Base-by-base conservation (phyloP, 2,329 filamentous ascomycete species). In the Monilinia laxa region DNA sequence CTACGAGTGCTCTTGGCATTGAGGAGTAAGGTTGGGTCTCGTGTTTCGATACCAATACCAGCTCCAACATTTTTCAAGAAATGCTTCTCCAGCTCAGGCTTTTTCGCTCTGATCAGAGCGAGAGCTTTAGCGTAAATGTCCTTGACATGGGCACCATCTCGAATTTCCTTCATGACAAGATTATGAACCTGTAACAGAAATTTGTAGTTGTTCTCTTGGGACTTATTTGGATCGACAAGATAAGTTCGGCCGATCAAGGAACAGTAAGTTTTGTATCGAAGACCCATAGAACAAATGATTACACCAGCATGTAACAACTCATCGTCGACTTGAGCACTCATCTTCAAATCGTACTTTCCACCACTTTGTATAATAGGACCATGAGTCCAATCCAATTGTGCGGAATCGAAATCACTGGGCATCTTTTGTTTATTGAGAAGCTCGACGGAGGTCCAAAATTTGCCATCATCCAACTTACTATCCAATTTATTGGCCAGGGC, bases 211-310 rank as follows among this genome's bases (percentile, higher is more conserved):
- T 85, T 90, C 79, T 98, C 95, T 77, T 99, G 95, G 0, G 91
- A 87, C 79, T 97, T 98, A 80, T 95, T 97, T 20, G 96, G 96
- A 73, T 98, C 96, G 57, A 99, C 94, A 69, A 99, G 84, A 78
- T 97, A 99, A 10, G 96, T 98, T 71, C 95, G 89, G 16, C 91
- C 93, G 72, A 99, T 92, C 68, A 93, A 87, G 2, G 93, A 96
- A 76, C 91, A 93, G 79, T 99, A 99, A 1, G 93, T 96, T 80
- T 95, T 95, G 81, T 99, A 99, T 71, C 95, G 87, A 69, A 99
- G 84, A 64, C 95, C 95, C 79, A 99, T 87, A 1, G 91, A 92
- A 9, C 93, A 91, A 72, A 99, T 87, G 73, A 99, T 99, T 73
- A 97, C 92, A 51, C 95, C 96, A 0, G 94, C 89, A 76, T 97